Percentiles rank a stretch among this genome's conserved stretches.
These are phyloP conservation scores for Suhomyces faveliae DNA, from an alignment of 805 yeast species.

Conservation along the genomic window DNA sequence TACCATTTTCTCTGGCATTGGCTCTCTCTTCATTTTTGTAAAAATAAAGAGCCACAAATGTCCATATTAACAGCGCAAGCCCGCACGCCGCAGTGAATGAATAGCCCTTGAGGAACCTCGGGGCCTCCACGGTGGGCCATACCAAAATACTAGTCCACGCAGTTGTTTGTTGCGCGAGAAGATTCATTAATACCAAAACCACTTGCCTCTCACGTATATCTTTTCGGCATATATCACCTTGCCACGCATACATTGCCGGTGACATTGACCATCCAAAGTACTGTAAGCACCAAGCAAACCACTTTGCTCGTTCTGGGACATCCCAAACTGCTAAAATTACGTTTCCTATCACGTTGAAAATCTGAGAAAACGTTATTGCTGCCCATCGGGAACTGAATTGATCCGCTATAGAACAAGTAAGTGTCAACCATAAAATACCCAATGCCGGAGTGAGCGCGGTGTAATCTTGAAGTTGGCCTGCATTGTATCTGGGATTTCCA, in stretches of 20 bases:
- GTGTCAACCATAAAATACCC: slow-evolving; percentile 49
- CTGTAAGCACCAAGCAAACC: slow-evolving; percentile 25
- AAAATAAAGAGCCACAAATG: slow-evolving; percentile 19
- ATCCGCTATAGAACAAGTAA: slow-evolving; percentile 53
- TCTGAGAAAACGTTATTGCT: slow-evolving; percentile 50
- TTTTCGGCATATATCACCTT: slow-evolving; percentile 21
- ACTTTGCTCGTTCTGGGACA: slow-evolving; percentile 22
- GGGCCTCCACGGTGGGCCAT: slow-evolving; percentile 23
- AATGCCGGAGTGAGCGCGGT: slow-evolving; percentile 60
- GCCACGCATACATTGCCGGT: slow-evolving; percentile 24
- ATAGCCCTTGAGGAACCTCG: slow-evolving; percentile 22
- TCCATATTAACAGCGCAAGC: slow-evolving; percentile 15
- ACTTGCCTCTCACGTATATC: slow-evolving; percentile 22
- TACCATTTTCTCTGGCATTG: slow-evolving; percentile 20
- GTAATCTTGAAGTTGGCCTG: slow-evolving; percentile 37
- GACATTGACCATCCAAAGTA: slow-evolving; percentile 24
- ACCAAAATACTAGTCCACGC: slow-evolving; percentile 23
- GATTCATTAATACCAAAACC: slow-evolving; percentile 20
- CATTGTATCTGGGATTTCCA: slow-evolving; percentile 10
- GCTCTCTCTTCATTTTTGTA: slow-evolving; percentile 22
- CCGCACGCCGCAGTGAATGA: slow-evolving; percentile 17
- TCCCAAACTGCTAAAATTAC: slow-evolving; percentile 24
- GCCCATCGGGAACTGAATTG: slow-evolving; percentile 48
- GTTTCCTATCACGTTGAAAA: slow-evolving; percentile 20
- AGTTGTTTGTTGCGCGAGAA: slow-evolving; percentile 20